phyloP scores from a whole-genome alignment of 495 filamentous ascomycete species.

The Neurospora sp. region DNA sequence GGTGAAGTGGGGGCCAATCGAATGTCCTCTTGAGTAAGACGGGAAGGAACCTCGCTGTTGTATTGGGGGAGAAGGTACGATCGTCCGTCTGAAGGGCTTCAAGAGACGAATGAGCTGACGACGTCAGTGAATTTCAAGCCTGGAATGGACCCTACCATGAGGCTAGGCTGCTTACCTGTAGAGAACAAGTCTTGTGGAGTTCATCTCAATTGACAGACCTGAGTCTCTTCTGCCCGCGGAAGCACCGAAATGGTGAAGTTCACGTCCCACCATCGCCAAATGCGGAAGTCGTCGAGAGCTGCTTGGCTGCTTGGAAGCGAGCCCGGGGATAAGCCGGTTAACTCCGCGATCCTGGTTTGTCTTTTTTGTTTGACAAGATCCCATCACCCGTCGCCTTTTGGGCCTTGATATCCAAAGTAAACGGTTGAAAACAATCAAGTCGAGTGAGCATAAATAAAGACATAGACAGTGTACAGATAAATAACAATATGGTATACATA shows the following conservation, averaged over 20 bases:
- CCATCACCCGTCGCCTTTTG: background rate
- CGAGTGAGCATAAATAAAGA: background rate
- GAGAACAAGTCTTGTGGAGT: background rate
- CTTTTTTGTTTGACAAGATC: background rate
- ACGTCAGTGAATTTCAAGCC: background rate
- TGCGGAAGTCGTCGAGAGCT: background rate
- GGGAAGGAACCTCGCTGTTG: background rate
- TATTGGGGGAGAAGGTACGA: background rate
- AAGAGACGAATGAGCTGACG: background rate
- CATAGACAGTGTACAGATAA: background rate
- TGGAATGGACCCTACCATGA: background rate
- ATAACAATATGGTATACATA: background rate
- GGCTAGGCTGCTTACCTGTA: background rate
- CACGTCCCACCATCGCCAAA: background rate
- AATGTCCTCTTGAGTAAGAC: background rate
- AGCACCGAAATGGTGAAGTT: background rate
- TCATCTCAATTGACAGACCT: background rate
- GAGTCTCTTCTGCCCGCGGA: background rate
- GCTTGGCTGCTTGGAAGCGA: background rate
- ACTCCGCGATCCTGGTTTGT: background rate
- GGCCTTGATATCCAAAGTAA: background rate
- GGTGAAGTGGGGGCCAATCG: background rate
- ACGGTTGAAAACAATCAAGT: background rate
- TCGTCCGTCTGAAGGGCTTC: background rate
- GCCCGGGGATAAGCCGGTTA: background rate